phyloP scores from a whole-genome alignment of 2,329 filamentous ascomycete genomes.

The Chaetomiaceae sp. region DNA sequence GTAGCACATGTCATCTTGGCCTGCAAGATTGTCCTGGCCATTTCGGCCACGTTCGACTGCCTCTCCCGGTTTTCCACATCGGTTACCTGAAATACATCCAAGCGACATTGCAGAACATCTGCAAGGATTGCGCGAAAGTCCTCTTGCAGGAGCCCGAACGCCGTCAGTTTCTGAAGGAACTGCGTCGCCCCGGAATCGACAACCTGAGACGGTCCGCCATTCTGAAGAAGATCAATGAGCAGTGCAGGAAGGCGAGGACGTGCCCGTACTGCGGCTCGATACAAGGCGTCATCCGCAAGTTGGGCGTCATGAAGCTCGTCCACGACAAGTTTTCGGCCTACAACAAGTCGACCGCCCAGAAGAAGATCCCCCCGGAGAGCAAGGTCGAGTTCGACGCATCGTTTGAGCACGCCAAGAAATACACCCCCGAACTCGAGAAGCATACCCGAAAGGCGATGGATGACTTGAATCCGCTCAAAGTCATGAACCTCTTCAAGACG shows the following conservation, averaged over 20 bases:
- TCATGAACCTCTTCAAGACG: constrained; percentile 86
- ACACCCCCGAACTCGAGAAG: constrained; percentile 80
- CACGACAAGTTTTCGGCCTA: constrained; percentile 89
- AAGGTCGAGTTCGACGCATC: constrained; percentile 84
- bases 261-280: constrained; percentile 77
- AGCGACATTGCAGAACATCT: constrained; percentile 88
- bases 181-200: constrained; percentile 78
- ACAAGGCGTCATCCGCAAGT: constrained; percentile 90
- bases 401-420: constrained; percentile 71
- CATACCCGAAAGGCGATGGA: constrained; percentile 90
- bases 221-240: constrained; percentile 81
- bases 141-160: constrained; percentile 77
- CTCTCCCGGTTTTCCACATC: constrained; percentile 90
- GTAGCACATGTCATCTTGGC: constrained; percentile 76
- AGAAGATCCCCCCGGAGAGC: constrained; percentile 75
- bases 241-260: constrained; percentile 78
- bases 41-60: constrained; percentile 88
- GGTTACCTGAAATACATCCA: constrained; percentile 94
- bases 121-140: constrained; percentile 87
- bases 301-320: constrained; percentile 84
- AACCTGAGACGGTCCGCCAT: constrained; percentile 79
- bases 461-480: constrained; percentile 83
- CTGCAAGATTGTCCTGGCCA: constrained; percentile 87
- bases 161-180: constrained; percentile 69
- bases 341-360: constrained; percentile 81